Conservation (phyloP, 1,284 basidiomycete genomes). For the Tilletia walkeri region DNA sequence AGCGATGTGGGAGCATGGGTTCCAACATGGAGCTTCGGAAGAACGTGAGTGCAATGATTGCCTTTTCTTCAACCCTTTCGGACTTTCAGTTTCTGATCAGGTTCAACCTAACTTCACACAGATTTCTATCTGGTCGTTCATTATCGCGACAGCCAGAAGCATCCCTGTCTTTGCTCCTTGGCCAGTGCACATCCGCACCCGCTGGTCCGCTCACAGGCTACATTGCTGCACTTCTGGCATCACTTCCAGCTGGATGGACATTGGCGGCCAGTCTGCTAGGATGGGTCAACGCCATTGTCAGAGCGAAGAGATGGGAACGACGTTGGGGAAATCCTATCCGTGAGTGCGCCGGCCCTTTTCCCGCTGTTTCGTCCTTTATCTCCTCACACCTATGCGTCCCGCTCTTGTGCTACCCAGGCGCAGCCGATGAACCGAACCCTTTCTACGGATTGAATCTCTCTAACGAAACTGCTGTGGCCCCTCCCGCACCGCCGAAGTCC, state of each 20-base stretch:
- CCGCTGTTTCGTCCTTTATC: no score
- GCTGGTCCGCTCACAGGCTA: slow-evolving; percentile 52
- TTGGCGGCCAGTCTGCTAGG: slow-evolving; percentile 38
- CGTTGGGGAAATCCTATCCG: slow-evolving; percentile 54
- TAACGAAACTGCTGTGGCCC: slow-evolving; percentile 16
- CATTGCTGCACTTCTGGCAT: slow-evolving; percentile 49
- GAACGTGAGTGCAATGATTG: slow-evolving; percentile 28
- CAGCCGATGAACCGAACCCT: slow-evolving; percentile 52
- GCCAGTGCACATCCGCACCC: slow-evolving; percentile 54
- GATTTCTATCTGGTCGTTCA: slow-evolving; percentile 40
- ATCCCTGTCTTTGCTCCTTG: slow-evolving; percentile 49
- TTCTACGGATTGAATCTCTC: slow-evolving; percentile 36
- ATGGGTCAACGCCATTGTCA: slow-evolving; percentile 46
- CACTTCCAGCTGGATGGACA: slow-evolving; percentile 42
- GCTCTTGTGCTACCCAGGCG: slow-evolving; percentile 16
- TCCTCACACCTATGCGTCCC: neutral
- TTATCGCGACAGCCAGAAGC: slow-evolving; percentile 38
- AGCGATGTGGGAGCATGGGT: slow-evolving; percentile 54
- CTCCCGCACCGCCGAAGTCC: neutral
- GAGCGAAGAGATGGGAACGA: slow-evolving; percentile 47
- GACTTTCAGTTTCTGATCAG: no score
- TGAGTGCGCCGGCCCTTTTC: neutral
- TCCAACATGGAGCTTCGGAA: slow-evolving; percentile 55
- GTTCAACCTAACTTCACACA: neutral
- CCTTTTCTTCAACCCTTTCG: neutral